Evolutionary conservation across 768 basidiomycete genomes (phyloP), one percentile per base, ranked within the genome.

Genomic region (Calocera cornea): DNA sequence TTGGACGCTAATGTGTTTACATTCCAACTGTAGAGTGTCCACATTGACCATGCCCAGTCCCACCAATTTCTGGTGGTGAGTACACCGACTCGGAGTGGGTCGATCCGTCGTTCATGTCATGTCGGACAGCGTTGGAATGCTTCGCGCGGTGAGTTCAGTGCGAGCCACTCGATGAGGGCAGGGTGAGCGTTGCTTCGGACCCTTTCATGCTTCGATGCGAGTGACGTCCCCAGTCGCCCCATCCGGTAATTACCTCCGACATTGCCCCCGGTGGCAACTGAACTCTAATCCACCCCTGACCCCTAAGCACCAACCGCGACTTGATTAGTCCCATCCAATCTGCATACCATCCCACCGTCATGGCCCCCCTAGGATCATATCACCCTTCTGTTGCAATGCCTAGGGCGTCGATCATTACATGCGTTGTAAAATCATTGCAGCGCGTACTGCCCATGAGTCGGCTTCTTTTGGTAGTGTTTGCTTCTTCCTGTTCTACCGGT

Each of bases 291-390:
- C 24, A 24, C 54, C 54, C 7, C 54, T n/a, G n/a, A n/a, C 54
- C 14, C 11, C 54, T 33, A 7, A 27, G 27, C 24, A 2, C 11
- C 24, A 31, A 33, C 16, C 54, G 27, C 54, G 54, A 60, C 27
- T 60, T 60, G 54, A 60, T 60, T 60, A 60, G 31, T 60, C 54
- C 54, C 54, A 60, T 60, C 54, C 54, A 60, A 60, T 60, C 31
- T 60, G 54, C 54, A 60, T 60, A 60, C 54, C 54, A 33, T 60
- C 54, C 54, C 54, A 60, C 22, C 54, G 54, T 60, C 54, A 33
- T 33, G 5, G 54, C 54, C 54, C 14, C 54, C 19, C 14, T 60
- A 60, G 54, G 54, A 2, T 31, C 54, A 60, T 60, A 60, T 60
- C 54, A 60, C 22, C 14, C 24, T 60, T 60, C 31, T 60, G 2